These are phyloP conservation scores for Plantago lanceolata DNA, from an alignment of 305 asterid genomes.

Conservation along the genomic window DNA sequence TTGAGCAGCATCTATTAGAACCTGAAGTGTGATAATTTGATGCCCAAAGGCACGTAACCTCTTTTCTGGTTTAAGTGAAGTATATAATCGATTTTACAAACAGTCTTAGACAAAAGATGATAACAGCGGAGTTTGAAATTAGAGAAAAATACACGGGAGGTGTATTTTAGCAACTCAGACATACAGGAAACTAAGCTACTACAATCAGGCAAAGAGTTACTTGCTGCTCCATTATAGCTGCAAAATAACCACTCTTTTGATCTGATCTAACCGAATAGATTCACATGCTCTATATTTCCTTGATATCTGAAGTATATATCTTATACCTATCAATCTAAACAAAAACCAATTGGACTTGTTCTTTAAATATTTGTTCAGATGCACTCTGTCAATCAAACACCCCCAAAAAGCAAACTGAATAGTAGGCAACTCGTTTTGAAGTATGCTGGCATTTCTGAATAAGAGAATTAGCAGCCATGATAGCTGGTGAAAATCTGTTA, in stretches of 20 bases:
- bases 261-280: neutral
- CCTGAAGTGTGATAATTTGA: no score
- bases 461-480: slow-evolving; percentile 10
- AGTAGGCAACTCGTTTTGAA: neutral
- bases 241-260: neutral
- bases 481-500: slow-evolving; percentile 24
- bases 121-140: no score
- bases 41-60: no score
- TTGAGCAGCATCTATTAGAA: no score
- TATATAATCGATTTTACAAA: no score
- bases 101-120: no score
- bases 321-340: neutral
- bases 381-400: neutral
- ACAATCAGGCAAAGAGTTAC: no score
- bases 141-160: no score
- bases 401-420: neutral
- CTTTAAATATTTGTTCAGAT: neutral
- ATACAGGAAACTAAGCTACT: no score
- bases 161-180: no score
- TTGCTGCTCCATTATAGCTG: no score
- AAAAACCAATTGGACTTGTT: neutral
- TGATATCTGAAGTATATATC: neutral
- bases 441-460: neutral
- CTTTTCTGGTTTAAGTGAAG: no score
- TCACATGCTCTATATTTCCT: neutral